Conservation (phyloP, 768 basidiomycete genomes). For the Serendipita sp. region DNA sequence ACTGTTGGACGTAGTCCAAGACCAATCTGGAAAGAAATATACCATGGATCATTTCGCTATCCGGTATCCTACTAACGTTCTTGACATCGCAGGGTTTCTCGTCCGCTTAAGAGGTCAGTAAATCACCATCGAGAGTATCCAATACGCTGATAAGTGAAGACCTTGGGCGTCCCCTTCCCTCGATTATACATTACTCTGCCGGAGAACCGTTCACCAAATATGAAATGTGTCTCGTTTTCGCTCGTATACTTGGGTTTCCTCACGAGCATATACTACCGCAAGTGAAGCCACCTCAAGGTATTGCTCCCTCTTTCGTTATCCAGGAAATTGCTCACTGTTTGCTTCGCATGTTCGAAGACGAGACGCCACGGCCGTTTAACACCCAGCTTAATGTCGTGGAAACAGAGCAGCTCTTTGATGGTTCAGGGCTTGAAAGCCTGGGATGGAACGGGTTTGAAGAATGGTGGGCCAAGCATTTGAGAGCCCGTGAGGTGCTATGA, state of each 20-base stretch:
- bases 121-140: not conserved
- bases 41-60: slow-evolving; percentile 95
- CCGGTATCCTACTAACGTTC: slow-evolving; percentile 80
- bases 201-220: slow-evolving; percentile 82
- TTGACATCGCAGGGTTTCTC: slow-evolving; percentile 76
- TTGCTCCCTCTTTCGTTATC: slow-evolving; percentile 8
- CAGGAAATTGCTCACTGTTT: not conserved
- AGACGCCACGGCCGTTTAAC: slow-evolving; percentile 63
- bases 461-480: slow-evolving; percentile 59
- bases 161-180: slow-evolving; percentile 33
- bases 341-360: slow-evolving; percentile 23
- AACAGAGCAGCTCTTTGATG: slow-evolving; percentile 47
- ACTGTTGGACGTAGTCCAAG: slow-evolving; percentile 70
- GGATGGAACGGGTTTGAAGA: slow-evolving; percentile 57
- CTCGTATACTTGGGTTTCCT: slow-evolving; percentile 49
- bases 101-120: slow-evolving; percentile 55
- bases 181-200: slow-evolving; percentile 74
- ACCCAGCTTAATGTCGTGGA: slow-evolving; percentile 62
- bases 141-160: slow-evolving; percentile 17
- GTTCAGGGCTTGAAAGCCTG: slow-evolving; percentile 33
- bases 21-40: slow-evolving; percentile 75
- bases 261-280: slow-evolving; percentile 66
- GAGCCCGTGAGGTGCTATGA: too few relatives aligned
- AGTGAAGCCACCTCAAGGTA: slow-evolving; percentile 43
- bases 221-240: slow-evolving; percentile 72